phyloP scores from a whole-genome alignment of 768 basidiomycete genomes.

The Leucogyrophana mollusca region DNA sequence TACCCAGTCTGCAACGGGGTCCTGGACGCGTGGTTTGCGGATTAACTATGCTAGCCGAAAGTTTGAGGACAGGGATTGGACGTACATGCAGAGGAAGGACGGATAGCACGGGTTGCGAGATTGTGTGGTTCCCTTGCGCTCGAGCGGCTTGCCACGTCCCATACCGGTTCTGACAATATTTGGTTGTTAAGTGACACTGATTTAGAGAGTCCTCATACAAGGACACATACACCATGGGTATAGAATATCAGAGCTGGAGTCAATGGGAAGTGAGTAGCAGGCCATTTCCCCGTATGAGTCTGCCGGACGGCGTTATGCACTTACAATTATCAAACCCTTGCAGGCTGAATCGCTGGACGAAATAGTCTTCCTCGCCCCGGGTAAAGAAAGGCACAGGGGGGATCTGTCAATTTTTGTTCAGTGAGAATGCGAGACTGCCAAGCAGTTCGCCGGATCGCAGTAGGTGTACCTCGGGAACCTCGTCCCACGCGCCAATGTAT shows the following conservation, averaged over 20 bases:
- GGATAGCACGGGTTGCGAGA: slow-evolving; percentile 39
- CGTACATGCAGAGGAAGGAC: slow-evolving; percentile 39
- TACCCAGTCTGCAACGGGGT: slow-evolving; percentile 46
- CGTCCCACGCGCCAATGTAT: slow-evolving; percentile 54
- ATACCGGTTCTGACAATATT: slow-evolving; percentile 33
- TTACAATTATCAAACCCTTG: slow-evolving; percentile 63
- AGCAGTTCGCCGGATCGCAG: neutral
- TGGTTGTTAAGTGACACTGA: neutral
- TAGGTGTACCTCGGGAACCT: slow-evolving; percentile 38
- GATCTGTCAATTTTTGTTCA: slow-evolving; percentile 37
- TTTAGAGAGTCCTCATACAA: neutral
- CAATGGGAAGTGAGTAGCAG: neutral
- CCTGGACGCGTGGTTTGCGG: slow-evolving; percentile 19
- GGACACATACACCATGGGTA: slow-evolving; percentile 42
- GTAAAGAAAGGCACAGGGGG: slow-evolving; percentile 62
- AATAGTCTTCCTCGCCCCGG: slow-evolving; percentile 64
- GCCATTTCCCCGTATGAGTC: neutral
- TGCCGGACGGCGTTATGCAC: slow-evolving; percentile 24
- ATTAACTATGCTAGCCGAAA: neutral
- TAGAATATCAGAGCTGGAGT: slow-evolving; percentile 65
- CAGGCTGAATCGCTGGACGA: slow-evolving; percentile 56
- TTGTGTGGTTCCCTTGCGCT: slow-evolving; percentile 42
- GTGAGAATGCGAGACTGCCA: too few species aligned
- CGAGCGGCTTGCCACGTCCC: slow-evolving; percentile 35
- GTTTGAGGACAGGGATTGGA: too few species aligned